These are phyloP conservation scores for Obba rivulosa DNA, from an alignment of 768 basidiomycete genomes.

Conservation along the genomic window DNA sequence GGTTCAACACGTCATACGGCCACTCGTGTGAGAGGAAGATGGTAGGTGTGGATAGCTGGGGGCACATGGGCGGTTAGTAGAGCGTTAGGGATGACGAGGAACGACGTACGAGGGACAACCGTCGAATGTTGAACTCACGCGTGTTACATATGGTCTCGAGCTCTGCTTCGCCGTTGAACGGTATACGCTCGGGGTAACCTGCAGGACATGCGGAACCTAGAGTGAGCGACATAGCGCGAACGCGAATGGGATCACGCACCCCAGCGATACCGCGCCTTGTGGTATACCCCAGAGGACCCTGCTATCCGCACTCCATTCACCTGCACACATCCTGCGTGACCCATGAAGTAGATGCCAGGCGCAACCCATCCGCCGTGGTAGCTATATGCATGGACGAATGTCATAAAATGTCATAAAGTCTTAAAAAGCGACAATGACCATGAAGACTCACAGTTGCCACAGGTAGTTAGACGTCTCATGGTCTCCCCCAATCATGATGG, in stretches of 20 bases:
- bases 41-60: slow-evolving; percentile 52
- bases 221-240: not conserved
- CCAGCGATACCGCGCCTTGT: slow-evolving; percentile 54
- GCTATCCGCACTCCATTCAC: slow-evolving; percentile 85
- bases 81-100: too few species aligned
- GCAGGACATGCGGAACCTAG: not conserved
- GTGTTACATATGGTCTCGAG: slow-evolving; percentile 82
- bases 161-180: slow-evolving; percentile 54
- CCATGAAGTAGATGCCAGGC: slow-evolving; percentile 93
- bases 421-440: too few species aligned
- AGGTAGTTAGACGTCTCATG: slow-evolving; percentile 97
- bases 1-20: slow-evolving; percentile 79
- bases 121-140: slow-evolving; percentile 77
- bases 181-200: slow-evolving; percentile 80
- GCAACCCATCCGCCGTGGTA: slow-evolving; percentile 98
- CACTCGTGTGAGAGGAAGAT: slow-evolving; percentile 97
- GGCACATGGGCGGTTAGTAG: too few species aligned
- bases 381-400: too few species aligned
- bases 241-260: slow-evolving; percentile 34
- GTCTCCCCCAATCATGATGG: slow-evolving; percentile 94
- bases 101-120: slow-evolving; percentile 61
- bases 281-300: slow-evolving; percentile 53
- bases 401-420: too few species aligned
- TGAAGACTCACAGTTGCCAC: slow-evolving; percentile 77
- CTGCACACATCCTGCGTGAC: slow-evolving; percentile 81